These are phyloP conservation scores for Verticillium dahliae DNA, from an alignment of 2,329 filamentous ascomycete species.

Conservation along the genomic window DNA sequence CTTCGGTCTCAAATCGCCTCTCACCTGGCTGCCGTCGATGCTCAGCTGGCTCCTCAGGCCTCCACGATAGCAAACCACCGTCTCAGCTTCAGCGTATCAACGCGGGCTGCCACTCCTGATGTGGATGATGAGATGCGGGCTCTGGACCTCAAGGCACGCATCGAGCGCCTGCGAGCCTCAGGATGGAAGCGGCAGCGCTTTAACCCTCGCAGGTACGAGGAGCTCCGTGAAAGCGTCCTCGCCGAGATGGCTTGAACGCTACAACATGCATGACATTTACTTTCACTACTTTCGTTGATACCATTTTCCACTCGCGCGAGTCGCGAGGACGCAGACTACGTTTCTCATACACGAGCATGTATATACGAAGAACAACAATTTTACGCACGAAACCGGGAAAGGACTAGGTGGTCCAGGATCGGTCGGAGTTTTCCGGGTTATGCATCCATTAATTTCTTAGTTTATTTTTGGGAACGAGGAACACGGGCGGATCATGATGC, in stretches of 20 bases:
- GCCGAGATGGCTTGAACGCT: conserved; percentile 32
- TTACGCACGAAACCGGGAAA: background rate
- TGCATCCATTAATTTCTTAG: background rate
- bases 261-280: background rate
- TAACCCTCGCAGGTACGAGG: conserved; percentile 44
- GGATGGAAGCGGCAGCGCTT: conserved; percentile 53
- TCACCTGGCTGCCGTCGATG: conserved; percentile 40
- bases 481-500: background rate
- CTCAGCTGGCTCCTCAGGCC: conserved; percentile 22
- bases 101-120: conserved; percentile 7
- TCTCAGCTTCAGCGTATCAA: conserved; percentile 9
- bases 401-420: background rate
- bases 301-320: background rate
- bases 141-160: conserved; percentile 41
- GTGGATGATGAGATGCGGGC: conserved; percentile 26
- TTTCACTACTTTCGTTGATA: background rate
- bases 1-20: conserved; percentile 41
- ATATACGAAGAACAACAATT: background rate
- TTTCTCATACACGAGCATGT: background rate
- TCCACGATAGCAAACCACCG: conserved; percentile 6
- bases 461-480: background rate
- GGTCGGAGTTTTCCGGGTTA: background rate
- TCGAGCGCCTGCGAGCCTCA: conserved; percentile 45
- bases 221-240: conserved; percentile 42
- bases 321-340: background rate